Evolutionary conservation across 495 filamentous ascomycete species (phyloP), one percentile per base, ranked within the genome.

Genomic region (Aspergillus wentii): DNA sequence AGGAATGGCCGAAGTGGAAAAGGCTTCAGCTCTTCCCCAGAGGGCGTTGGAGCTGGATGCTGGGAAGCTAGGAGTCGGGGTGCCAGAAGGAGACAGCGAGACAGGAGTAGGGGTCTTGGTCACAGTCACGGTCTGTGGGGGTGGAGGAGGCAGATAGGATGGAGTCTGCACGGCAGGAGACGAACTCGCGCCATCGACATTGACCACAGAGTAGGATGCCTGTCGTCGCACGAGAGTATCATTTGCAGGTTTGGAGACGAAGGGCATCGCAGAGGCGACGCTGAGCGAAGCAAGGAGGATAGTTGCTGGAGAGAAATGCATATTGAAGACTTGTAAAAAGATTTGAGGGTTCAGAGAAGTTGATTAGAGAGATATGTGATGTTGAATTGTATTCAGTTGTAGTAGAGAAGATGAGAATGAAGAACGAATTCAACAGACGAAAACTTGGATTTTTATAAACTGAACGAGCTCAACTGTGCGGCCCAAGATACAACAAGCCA

Each of bases 101-200:
- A 63, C 47, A 13, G 59, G 48, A 30, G 61, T 59, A 11, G 55
- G 28, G 0, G 59, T 61, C 32, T 60, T 45, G 10, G 59, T 61
- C 8, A 66, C 40, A 15, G 64, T 72, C 13, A 61, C 44, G 8
- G 54, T 38, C 18, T 39, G 44, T 16, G 56, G 50, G 25, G 48
- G n/a, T n/a, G n/a, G n/a, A n/a, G n/a, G n/a, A n/a, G n/a, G n/a
- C n/a, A n/a, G n/a, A n/a, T n/a, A n/a, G n/a, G n/a, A n/a, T n/a
- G n/a, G n/a, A n/a, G n/a, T n/a, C n/a, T n/a, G n/a, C n/a, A n/a
- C n/a, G n/a, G n/a, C n/a, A n/a, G n/a, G n/a, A n/a, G n/a, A n/a
- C n/a, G n/a, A n/a, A n/a, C n/a, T n/a, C n/a, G n/a, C 51, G 18
- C 63, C 66, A 22, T 59, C 69, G 15, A 74, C 72, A 38, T 72